Conservation (phyloP, 1,139 yeast genomes). For the Blastobotrys raffinosifermentans region DNA sequence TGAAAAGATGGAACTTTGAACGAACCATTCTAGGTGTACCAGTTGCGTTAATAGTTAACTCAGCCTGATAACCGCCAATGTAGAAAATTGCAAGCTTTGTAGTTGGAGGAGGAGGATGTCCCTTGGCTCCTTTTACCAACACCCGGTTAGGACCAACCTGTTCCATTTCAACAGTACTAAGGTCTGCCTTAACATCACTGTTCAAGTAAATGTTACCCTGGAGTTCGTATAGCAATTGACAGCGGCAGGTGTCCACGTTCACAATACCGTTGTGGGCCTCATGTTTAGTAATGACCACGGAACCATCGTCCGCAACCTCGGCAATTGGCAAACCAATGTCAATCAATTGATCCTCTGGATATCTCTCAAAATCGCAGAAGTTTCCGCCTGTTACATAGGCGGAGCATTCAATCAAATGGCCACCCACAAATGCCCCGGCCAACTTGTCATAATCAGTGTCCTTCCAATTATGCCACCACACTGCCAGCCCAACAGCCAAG, state of each 20-base stretch:
- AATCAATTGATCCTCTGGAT: constrained; percentile 12
- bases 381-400: constrained; percentile 23
- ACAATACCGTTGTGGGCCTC: constrained; percentile 19
- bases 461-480: constrained; percentile 25
- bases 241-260: constrained; percentile 16
- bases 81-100: constrained; percentile 8
- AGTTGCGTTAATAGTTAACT: constrained; percentile 4
- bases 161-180: background rate
- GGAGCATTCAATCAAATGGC: constrained; percentile 23
- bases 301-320: constrained; percentile 19
- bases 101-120: constrained; percentile 7
- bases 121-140: constrained; percentile 3
- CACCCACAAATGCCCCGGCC: constrained; percentile 23
- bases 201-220: constrained; percentile 22
- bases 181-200: constrained; percentile 7
- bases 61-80: constrained; percentile 5
- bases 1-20: constrained; percentile 3
- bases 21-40: constrained; percentile 6
- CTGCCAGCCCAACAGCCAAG: constrained; percentile 23
- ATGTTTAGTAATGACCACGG: constrained; percentile 21
- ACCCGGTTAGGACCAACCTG: constrained; percentile 4
- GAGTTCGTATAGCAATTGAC: constrained; percentile 22
- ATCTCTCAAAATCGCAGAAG: constrained; percentile 20
- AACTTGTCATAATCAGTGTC: constrained; percentile 17
- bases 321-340: constrained; percentile 22